phyloP scores from a whole-genome alignment of 2,329 filamentous ascomycete species.

The Triangularia setosa region DNA sequence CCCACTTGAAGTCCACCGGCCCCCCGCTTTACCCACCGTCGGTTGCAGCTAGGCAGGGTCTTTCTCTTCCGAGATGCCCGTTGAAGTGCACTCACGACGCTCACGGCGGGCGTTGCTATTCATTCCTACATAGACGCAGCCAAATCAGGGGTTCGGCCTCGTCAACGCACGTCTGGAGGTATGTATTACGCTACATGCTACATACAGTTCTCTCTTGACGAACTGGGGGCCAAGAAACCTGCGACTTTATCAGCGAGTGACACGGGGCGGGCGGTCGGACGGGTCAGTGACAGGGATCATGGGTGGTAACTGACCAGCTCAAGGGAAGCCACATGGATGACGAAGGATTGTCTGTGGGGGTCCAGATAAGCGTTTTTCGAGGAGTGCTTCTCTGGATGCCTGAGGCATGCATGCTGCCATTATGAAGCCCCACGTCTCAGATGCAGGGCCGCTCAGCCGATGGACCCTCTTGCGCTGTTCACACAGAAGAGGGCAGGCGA shows the following conservation, averaged over 20 bases:
- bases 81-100: neutral
- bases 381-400: constrained; percentile 9
- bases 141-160: neutral
- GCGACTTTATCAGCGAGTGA: constrained; percentile 25
- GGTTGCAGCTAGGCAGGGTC: neutral
- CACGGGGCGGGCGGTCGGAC: constrained; percentile 18
- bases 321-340: constrained; percentile 26
- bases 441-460: constrained; percentile 11
- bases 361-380: constrained; percentile 27
- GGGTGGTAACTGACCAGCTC: constrained; percentile 15
- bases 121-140: neutral
- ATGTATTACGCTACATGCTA: neutral
- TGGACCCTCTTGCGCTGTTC: neutral
- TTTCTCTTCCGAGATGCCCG: neutral
- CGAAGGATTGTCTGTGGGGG: constrained; percentile 24
- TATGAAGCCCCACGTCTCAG: neutral
- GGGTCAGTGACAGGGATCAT: constrained; percentile 19
- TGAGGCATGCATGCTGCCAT: constrained; percentile 13
- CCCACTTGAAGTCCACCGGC: neutral
- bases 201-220: neutral
- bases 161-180: neutral
- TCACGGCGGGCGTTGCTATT: neutral
- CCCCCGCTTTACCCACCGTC: neutral
- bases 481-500: neutral
- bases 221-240: constrained; percentile 19